Base-by-base conservation (phyloP, 2,329 filamentous ascomycete species). In the Aspergillus latus region DNA sequence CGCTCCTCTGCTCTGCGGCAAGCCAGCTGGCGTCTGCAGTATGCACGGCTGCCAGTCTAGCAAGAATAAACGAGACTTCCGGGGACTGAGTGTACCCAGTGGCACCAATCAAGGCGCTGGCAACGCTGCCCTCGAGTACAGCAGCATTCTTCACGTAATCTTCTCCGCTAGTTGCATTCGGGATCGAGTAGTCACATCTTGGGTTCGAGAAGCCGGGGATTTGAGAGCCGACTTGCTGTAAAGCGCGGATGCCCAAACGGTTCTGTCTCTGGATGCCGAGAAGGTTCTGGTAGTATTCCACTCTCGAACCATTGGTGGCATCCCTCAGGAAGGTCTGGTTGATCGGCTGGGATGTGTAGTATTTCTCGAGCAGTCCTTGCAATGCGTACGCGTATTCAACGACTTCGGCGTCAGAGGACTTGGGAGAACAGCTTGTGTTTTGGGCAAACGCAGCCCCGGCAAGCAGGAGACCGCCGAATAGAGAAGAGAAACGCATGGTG, bases 41-140 rank as follows among this genome's bases (percentile, higher is more conserved):
- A 54, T 70, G 67, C 57, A 67, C 56, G 36, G 66, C 64, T 10
- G 66, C 67, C 44, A 70, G 55, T 34, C 68, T 64, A 10, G 68
- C 62, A 39, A 69, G 36, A 9, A 70, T 58, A 62, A 70, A 70
- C 4, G 68, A 58, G 15, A 69, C 65, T 59, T 70, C 65, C 13
- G 67, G 68, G 1, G 67, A 59, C 34, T 67, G 58, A 26, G 67
- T 67, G 53, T 64, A 70, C 9, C 63, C 67, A 7, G 66, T 59
- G 4, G 65, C 63, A 11, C 66, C 67, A 47, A 70, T 64, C 44
- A 66, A 63, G 29, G 66, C 68, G 15, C 65, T 65, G 16, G 57
- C 46, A 32, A 63, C 58, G 16, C 52, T 63, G 8, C 51, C 40
- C 51, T 70, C 67, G 11, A 69, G 52, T 16, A 58, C 42, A 40